Evolutionary conservation across 257 asterid genomes (phyloP).

Genomic region (Petunia secreta): DNA sequence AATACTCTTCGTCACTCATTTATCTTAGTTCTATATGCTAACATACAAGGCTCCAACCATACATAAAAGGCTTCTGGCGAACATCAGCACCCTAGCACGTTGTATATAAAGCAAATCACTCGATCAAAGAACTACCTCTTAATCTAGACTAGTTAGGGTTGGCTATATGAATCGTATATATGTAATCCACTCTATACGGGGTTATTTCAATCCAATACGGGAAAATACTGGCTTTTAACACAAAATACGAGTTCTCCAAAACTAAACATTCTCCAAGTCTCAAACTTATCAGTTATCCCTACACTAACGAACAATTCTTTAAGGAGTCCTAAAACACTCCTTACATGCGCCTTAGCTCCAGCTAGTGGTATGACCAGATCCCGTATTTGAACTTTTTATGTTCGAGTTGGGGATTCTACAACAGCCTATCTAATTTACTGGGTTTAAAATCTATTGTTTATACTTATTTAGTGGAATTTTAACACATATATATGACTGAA

Average conservation of each 20-base stretch:
- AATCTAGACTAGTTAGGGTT: background rate
- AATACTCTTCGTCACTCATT: background rate
- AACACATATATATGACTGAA: too few relatives aligned
- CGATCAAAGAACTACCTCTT: constrained; percentile 19
- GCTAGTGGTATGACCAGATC: too few relatives aligned
- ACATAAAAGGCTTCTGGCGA: background rate
- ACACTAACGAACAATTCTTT: background rate
- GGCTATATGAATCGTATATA: background rate
- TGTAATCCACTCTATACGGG: background rate
- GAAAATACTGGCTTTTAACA: background rate
- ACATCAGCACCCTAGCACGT: background rate
- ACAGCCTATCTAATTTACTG: too few relatives aligned
- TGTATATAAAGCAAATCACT: background rate
- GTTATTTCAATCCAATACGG: background rate
- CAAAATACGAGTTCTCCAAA: background rate
- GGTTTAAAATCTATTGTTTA: too few relatives aligned
- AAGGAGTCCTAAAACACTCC: constrained; percentile 7
- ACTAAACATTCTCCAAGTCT: background rate
- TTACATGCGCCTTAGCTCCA: too few relatives aligned
- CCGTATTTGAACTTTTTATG: too few relatives aligned
- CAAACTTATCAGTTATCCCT: background rate
- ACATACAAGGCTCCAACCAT: constrained; percentile 3
- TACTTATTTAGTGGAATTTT: too few relatives aligned
- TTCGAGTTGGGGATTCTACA: too few relatives aligned
- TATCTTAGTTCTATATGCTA: background rate